Evolutionary conservation across 805 yeast species (phyloP).

Genomic region (Ogataea angusta): DNA sequence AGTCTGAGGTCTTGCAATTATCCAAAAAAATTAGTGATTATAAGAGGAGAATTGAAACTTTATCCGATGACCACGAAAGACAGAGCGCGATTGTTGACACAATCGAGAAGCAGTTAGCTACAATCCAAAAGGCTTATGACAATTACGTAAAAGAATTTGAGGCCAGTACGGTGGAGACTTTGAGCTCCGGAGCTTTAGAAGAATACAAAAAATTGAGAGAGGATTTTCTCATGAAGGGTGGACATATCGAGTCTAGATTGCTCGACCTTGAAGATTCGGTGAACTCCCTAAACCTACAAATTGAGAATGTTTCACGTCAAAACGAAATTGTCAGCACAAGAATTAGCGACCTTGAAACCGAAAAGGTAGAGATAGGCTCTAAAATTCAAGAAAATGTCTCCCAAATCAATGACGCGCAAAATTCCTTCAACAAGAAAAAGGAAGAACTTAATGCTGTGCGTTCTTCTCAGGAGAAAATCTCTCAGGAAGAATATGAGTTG

Average conservation of each 20-base stretch:
- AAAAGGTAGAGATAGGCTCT: conserved; percentile 29
- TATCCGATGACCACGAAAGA: conserved; percentile 49
- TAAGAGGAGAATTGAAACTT: conserved; percentile 46
- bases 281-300: conserved; percentile 27
- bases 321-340: conserved; percentile 35
- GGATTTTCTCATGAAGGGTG: conserved; percentile 50
- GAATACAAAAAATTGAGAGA: conserved; percentile 61
- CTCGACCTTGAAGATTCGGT: conserved; percentile 44
- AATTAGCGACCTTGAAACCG: conserved; percentile 33
- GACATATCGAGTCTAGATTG: conserved; percentile 54
- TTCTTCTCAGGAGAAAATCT: conserved; percentile 35
- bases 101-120: conserved; percentile 45
- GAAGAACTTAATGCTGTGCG: conserved; percentile 28
- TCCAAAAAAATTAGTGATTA: conserved; percentile 44
- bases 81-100: conserved; percentile 44
- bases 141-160: conserved; percentile 18
- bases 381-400: conserved; percentile 30
- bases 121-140: conserved; percentile 24
- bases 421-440: conserved; percentile 30
- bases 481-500: conserved; percentile 53
- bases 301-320: conserved; percentile 37
- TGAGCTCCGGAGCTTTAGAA: conserved; percentile 49
- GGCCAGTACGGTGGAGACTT: conserved; percentile 11
- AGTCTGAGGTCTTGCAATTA: conserved; percentile 51
- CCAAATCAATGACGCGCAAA: conserved; percentile 29